These are phyloP conservation scores for Leccinum imitatum DNA, from an alignment of 768 basidiomycete genomes.

Conservation along the genomic window DNA sequence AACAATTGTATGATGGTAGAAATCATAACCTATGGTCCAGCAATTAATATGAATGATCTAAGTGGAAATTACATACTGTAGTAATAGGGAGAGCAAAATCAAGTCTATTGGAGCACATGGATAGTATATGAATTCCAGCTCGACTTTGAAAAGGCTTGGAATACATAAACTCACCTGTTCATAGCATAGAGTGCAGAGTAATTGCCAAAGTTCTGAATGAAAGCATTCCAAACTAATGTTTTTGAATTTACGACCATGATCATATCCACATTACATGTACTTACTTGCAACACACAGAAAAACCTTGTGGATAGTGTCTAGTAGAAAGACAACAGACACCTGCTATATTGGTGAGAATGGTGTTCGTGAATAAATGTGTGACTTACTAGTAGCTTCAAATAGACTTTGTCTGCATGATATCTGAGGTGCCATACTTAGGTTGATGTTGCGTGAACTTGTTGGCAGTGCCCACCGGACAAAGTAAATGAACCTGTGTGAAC, in stretches of 20 bases:
- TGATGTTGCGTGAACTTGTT: too few species aligned
- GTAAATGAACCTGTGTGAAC: not conserved
- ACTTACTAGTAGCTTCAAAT: not conserved
- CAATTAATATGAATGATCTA: not conserved
- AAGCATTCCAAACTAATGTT: not conserved
- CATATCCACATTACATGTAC: not conserved
- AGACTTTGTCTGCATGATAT: not conserved
- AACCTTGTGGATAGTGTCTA: not conserved
- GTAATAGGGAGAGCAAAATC: not conserved
- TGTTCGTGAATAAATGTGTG: not conserved
- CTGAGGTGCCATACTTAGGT: not conserved
- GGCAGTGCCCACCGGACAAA: not conserved
- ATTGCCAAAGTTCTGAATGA: not conserved
- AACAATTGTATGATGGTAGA: not conserved
- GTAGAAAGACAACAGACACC: not conserved
- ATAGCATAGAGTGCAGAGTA: not conserved
- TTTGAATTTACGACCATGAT: not conserved
- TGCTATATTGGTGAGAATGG: not conserved
- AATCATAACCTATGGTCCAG: not conserved
- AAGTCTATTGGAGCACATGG: not conserved
- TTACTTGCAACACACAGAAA: not conserved
- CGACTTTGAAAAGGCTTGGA: too few species aligned
- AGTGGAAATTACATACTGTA: not conserved
- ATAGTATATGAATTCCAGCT: not conserved
- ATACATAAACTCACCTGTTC: not conserved